Evolutionary conservation across 2,329 filamentous ascomycete genomes (phyloP).

Genomic region (Aspergillus sergii): DNA sequence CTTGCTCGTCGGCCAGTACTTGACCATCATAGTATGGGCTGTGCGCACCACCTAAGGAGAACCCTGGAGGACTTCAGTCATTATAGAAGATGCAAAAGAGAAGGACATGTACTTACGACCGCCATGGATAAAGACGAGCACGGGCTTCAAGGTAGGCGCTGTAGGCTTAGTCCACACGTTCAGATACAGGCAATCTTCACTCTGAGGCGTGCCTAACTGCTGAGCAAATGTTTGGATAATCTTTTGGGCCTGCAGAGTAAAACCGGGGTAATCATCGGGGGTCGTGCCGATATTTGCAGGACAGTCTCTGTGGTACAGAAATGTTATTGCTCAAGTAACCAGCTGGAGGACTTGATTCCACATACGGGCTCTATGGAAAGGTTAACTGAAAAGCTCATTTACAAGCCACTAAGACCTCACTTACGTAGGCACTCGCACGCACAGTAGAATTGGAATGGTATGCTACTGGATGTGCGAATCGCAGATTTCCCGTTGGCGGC

Average conservation of each 20-base stretch:
- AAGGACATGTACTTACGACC: conserved; percentile 34
- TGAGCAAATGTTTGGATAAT: conserved; percentile 26
- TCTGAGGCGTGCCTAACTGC: conserved; percentile 29
- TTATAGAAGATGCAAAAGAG: neutral
- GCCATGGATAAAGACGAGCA: conserved; percentile 47
- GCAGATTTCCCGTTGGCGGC: conserved; percentile 28
- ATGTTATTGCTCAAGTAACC: neutral
- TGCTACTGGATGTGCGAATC: conserved; percentile 28
- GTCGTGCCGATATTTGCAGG: conserved; percentile 20
- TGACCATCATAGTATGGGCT: conserved; percentile 42
- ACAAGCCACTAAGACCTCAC: neutral
- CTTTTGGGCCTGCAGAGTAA: conserved; percentile 22
- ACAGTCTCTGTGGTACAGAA: conserved; percentile 21
- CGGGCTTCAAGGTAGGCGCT: conserved; percentile 31
- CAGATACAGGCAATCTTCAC: conserved; percentile 40
- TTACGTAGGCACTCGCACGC: conserved; percentile 16
- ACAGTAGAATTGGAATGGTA: conserved; percentile 16
- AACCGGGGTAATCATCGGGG: conserved; percentile 23
- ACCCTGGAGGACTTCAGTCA: conserved; percentile 30
- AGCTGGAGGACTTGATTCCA: neutral
- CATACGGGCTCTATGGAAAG: conserved; percentile 18
- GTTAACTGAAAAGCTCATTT: neutral
- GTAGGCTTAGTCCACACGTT: conserved; percentile 35
- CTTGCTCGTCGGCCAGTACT: conserved; percentile 38
- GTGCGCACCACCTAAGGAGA: conserved; percentile 37